phyloP scores from a whole-genome alignment of 805 yeast genomes.

The Metschnikowia orientalis region DNA sequence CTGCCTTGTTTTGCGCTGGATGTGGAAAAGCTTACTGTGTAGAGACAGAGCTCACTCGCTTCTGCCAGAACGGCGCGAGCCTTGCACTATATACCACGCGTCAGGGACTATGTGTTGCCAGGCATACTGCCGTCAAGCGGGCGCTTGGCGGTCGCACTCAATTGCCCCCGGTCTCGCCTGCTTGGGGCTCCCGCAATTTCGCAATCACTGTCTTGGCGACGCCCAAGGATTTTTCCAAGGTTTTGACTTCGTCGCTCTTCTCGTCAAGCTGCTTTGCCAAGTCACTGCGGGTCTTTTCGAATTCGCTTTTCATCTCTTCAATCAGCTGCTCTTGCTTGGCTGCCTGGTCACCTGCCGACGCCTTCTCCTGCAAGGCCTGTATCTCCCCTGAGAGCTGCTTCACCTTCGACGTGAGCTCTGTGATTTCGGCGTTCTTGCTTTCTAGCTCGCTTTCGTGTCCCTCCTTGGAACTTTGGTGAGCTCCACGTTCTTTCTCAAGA shows the following conservation, averaged over 20 bases:
- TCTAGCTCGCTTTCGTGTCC: conserved; percentile 6
- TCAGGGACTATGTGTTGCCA: too few species aligned
- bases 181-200: conserved; percentile 7
- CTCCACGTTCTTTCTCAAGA: not conserved
- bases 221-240: conserved; percentile 4
- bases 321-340: conserved; percentile 5
- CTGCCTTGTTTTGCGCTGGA: too few species aligned
- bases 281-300: conserved; percentile 2
- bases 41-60: too few species aligned
- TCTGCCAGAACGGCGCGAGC: too few species aligned
- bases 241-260: conserved; percentile 4
- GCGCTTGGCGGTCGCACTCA: too few species aligned
- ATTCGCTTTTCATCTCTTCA: conserved; percentile 5
- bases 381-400: conserved; percentile 3
- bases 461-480: conserved; percentile 1
- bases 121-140: too few species aligned
- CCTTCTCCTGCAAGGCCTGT: conserved; percentile 2
- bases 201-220: conserved; percentile 4
- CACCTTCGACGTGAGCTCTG: conserved; percentile 8
- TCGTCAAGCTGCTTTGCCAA: conserved; percentile 7
- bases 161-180: too few species aligned
- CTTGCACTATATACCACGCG: too few species aligned
- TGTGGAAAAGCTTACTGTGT: too few species aligned
- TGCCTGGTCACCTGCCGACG: conserved; percentile 5
- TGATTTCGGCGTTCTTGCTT: conserved; percentile 5